Evolutionary conservation across 2,329 filamentous ascomycete species (phyloP).

Genomic region (Alternaria ethzedia): DNA sequence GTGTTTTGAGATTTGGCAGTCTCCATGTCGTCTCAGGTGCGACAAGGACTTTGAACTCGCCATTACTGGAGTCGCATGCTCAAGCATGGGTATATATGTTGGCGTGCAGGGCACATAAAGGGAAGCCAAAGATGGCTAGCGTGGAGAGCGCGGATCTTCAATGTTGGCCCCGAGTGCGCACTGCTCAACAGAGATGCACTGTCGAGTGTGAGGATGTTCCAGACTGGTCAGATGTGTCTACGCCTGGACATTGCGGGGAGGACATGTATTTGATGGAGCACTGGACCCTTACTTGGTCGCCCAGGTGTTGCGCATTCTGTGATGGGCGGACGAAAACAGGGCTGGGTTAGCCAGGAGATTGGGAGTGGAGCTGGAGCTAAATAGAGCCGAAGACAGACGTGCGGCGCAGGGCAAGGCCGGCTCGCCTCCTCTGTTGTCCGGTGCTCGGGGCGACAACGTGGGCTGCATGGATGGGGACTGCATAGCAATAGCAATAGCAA

Average conservation of each 20-base stretch:
- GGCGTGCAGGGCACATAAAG: not conserved
- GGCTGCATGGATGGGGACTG: not conserved
- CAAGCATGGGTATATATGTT: not conserved
- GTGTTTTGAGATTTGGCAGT: not conserved
- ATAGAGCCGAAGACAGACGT: constrained; percentile 3
- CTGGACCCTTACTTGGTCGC: not conserved
- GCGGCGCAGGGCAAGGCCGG: constrained; percentile 11
- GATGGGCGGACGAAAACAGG: constrained; percentile 12
- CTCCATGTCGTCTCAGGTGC: not conserved
- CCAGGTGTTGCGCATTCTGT: not conserved
- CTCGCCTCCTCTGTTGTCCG: constrained; percentile 3
- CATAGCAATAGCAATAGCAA: not conserved
- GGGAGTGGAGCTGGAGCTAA: constrained; percentile 8
- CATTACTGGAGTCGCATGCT: not conserved
- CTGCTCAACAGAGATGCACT: not conserved
- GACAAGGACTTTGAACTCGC: not conserved
- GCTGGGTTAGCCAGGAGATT: constrained; percentile 16
- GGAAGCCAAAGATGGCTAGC: not conserved
- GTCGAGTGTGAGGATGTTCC: not conserved
- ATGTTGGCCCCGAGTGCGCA: not conserved
- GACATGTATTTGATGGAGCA: not conserved
- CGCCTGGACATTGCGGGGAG: not conserved
- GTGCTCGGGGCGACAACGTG: not conserved
- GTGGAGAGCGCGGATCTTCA: not conserved
- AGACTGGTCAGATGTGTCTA: not conserved